Evolutionary conservation across 257 asterid genomes (phyloP).

Genomic region (Nicotiana undulata): DNA sequence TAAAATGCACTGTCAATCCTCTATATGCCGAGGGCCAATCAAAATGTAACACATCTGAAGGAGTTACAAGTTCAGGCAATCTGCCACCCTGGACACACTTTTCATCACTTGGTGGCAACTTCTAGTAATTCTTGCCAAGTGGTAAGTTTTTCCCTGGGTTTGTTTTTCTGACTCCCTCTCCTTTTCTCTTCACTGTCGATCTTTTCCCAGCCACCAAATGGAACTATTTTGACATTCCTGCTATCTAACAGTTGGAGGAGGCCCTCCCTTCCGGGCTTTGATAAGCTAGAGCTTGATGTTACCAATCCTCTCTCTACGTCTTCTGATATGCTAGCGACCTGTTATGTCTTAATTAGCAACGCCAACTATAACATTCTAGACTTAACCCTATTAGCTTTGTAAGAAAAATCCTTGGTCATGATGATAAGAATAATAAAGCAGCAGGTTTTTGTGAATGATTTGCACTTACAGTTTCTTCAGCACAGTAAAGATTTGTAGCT

Average conservation of each 20-base stretch:
- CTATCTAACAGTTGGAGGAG: slow-evolving; percentile 46
- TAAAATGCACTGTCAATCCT: not conserved
- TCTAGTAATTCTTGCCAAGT: slow-evolving; percentile 65
- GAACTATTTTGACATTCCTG: slow-evolving; percentile 41
- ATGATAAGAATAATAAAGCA: not conserved
- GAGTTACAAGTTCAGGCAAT: not conserved
- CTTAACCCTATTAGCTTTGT: not conserved
- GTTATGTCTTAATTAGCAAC: slow-evolving; percentile 17
- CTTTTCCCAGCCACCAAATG: slow-evolving; percentile 58
- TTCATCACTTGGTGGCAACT: slow-evolving; percentile 30
- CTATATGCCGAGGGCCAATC: not conserved
- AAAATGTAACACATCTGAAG: not conserved
- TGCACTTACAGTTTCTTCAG: slow-evolving; percentile 71
- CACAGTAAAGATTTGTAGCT: slow-evolving; percentile 75
- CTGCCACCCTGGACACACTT: not conserved
- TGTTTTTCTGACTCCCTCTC: slow-evolving; percentile 44
- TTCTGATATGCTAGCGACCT: slow-evolving; percentile 67
- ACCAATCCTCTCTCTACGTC: slow-evolving; percentile 50
- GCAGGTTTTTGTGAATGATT: not conserved
- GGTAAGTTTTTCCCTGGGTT: slow-evolving; percentile 65
- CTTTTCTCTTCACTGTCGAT: slow-evolving; percentile 63
- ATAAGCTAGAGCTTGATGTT: slow-evolving; percentile 19
- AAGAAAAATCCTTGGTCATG: not conserved
- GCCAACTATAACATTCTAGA: not conserved
- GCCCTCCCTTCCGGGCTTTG: slow-evolving; percentile 65